Percentiles rank a stretch among this genome's conserved stretches.
These are phyloP conservation scores for Xylaria sp. DNA, from an alignment of 2,329 filamentous ascomycete species.

Conservation along the genomic window DNA sequence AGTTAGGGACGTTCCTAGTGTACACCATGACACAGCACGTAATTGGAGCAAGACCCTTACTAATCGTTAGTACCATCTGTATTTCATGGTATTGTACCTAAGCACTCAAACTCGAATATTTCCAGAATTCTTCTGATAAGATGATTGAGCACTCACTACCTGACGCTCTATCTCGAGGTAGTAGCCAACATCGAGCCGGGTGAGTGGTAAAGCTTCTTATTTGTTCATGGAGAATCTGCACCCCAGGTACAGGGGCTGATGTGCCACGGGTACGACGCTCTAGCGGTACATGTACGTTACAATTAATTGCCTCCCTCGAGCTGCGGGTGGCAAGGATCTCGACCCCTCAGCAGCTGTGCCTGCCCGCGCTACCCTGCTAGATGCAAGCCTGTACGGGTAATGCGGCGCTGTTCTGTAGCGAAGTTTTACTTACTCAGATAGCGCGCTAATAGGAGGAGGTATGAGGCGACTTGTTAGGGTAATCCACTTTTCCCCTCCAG, in stretches of 20 bases:
- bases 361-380: too few species aligned
- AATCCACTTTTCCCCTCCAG: conserved; percentile 24
- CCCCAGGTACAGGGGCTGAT: not conserved
- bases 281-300: not conserved
- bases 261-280: not conserved
- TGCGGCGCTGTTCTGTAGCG: too few species aligned
- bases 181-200: not conserved
- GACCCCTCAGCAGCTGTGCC: too few species aligned
- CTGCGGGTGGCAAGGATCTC: too few species aligned
- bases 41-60: too few species aligned
- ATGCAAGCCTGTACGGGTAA: too few species aligned
- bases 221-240: not conserved
- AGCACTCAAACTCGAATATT: too few species aligned
- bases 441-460: too few species aligned
- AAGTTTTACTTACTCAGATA: too few species aligned
- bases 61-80: not conserved
- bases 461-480: not conserved
- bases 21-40: not conserved
- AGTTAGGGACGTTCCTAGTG: not conserved
- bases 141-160: not conserved
- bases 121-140: not conserved
- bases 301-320: not conserved
- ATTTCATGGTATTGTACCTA: too few species aligned
- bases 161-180: too few species aligned
- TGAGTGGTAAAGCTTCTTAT: not conserved